Base-by-base conservation (phyloP, 164 flowering plant species). In the Kalanchoe fedtschenkoi region DNA sequence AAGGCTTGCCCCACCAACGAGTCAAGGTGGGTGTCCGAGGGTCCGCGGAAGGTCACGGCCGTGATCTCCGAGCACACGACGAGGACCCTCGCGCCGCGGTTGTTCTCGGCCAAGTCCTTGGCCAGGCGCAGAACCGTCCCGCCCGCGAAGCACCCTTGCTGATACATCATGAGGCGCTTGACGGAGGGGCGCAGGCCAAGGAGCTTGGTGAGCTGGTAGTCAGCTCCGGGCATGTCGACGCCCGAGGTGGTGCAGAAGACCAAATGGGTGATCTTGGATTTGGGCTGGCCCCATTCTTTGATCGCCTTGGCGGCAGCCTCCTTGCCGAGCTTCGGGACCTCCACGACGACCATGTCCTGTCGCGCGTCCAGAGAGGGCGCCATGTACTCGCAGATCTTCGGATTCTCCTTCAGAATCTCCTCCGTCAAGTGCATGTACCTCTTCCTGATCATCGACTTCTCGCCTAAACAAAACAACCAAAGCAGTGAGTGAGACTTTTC, bases 101-200 rank as follows among this genome's bases (percentile, higher is more conserved):
- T 72, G 72, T 69, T 72, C 69, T 72, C 75, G 17, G 75, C 75
- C 21, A 72, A 46, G 38, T 72, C 75, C 69, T 72, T 72, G 64
- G 75, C 75, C 26, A 72, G 56, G 2, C 81, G 75, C 60, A 78
- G 75, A 16, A 75, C 81, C 9, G 81, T 78, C 21, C 81, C 81
- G 13, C 81, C 78, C n/a, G 78, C 78, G 34, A 75, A 78, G 73
- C 81, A 78, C 30, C 81, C 81, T 29, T 68, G 74, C 32, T 70
- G 74, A 47, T 70, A 70, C 74, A 70, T 63, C 74, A 70, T 70
- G 29, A 63, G 47, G 4, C 74, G 63, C 57, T 70, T 70, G 53
- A 70, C 74, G 24, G 74, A 66, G 9, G 74, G 74, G 14, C 70
- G 66, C 43, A 70, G 74, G 64, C 74, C 74, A 14, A 70, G 70